Percentiles rank a stretch among this genome's conserved stretches.
Conservation (phyloP, 2,329 filamentous ascomycete genomes). For the Talaromyces sp. region DNA sequence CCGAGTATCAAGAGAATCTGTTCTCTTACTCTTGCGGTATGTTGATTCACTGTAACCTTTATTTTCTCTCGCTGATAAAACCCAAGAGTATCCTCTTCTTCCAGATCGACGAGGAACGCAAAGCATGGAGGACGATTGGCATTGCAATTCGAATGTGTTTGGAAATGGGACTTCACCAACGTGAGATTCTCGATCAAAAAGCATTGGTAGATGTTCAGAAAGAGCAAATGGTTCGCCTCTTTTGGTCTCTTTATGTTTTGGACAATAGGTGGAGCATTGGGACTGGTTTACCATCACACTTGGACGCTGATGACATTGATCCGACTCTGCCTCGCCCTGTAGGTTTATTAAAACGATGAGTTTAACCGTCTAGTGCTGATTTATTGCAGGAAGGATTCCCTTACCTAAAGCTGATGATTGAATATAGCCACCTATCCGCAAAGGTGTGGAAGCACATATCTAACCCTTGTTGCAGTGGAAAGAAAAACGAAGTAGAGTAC, state of each 20-base stretch:
- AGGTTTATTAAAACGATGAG: slow-evolving; percentile 15
- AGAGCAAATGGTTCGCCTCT: slow-evolving; percentile 63
- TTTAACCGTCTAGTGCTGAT: slow-evolving; percentile 3
- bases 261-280: slow-evolving; percentile 84
- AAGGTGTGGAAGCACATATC: slow-evolving; percentile 83
- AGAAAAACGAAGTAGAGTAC: slow-evolving; percentile 67
- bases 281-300: slow-evolving; percentile 75
- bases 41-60: slow-evolving; percentile 6
- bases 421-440: slow-evolving; percentile 72
- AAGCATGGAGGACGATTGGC: slow-evolving; percentile 86
- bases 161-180: slow-evolving; percentile 74
- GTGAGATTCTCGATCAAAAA: slow-evolving; percentile 61
- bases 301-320: slow-evolving; percentile 81
- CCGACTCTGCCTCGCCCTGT: slow-evolving; percentile 71
- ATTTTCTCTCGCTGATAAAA: neutral
- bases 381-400: slow-evolving; percentile 41
- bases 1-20: slow-evolving; percentile 55
- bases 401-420: slow-evolving; percentile 80
- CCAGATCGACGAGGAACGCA: slow-evolving; percentile 73
- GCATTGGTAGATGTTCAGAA: slow-evolving; percentile 64
- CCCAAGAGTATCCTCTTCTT: slow-evolving; percentile 68
- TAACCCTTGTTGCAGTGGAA: slow-evolving; percentile 43
- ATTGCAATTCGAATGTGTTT: slow-evolving; percentile 73
- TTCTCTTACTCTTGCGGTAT: slow-evolving; percentile 47
- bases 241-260: slow-evolving; percentile 84